A percentile compares a stretch with the other conserved stretches of the same genome.
phyloP scores from a whole-genome alignment of 2,329 filamentous ascomycete genomes.

The Chrysosporium queenslandicum region DNA sequence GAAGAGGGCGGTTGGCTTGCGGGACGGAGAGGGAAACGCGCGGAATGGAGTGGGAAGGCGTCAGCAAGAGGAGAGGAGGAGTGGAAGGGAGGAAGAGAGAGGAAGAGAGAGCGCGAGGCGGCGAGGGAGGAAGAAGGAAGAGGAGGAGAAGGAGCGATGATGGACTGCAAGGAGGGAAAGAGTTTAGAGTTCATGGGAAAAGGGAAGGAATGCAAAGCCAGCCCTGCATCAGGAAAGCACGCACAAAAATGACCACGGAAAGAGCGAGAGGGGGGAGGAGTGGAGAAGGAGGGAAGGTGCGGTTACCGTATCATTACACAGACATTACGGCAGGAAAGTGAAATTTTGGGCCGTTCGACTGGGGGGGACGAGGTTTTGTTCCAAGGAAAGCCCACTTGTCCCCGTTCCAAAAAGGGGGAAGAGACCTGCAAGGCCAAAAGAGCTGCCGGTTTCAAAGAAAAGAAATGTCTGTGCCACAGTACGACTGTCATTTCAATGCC shows the following conservation, averaged over 20 bases:
- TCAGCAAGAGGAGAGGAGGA: constrained; percentile 27
- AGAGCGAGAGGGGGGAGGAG: constrained; percentile 13
- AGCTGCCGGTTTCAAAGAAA: neutral
- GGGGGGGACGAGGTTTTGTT: neutral
- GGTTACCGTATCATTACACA: constrained; percentile 11
- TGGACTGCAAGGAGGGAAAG: constrained; percentile 3
- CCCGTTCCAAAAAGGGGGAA: neutral
- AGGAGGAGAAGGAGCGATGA: constrained; percentile 6
- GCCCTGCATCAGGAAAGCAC: constrained; percentile 4
- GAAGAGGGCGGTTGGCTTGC: constrained; percentile 51
- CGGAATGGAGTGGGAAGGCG: neutral
- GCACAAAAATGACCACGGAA: constrained; percentile 9
- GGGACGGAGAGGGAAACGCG: constrained; percentile 41
- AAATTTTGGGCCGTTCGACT: neutral
- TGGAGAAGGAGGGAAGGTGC: constrained; percentile 10
- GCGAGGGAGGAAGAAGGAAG: constrained; percentile 7
- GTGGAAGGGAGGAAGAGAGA: constrained; percentile 8
- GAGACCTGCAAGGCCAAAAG: neutral
- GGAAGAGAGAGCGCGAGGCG: constrained; percentile 11
- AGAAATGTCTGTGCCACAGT: constrained; percentile 1
- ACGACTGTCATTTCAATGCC: neutral
- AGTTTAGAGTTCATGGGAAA: constrained; percentile 10
- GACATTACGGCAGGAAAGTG: neutral
- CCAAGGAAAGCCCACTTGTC: neutral
- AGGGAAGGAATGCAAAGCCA: neutral